Percentiles rank a stretch among this genome's conserved stretches.
Conservation (phyloP, 441 rosid species). For the Kokia cookei region DNA sequence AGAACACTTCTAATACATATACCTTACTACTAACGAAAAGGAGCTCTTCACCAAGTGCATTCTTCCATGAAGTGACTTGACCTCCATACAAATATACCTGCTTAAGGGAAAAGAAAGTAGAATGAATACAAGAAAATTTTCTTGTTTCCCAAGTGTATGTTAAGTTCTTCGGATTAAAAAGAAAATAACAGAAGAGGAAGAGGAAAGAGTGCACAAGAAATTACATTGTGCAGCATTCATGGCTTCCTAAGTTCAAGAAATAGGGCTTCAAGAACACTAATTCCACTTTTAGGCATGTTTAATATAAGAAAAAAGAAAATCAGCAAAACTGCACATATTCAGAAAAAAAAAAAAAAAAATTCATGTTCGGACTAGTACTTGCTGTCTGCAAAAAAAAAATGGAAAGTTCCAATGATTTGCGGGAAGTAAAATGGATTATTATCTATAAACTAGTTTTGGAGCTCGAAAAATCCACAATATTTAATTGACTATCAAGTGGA, state of each 20-base stretch:
- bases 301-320: neutral
- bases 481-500: neutral
- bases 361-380: neutral
- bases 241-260: neutral
- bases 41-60: conserved; percentile 48
- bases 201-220: neutral
- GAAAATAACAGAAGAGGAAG: neutral
- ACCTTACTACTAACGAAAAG: conserved; percentile 69
- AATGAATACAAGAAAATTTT: neutral
- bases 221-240: neutral
- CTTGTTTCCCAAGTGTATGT: neutral
- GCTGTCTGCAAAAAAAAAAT: neutral
- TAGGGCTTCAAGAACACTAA: neutral
- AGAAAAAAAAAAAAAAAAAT: neutral
- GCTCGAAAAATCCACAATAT: neutral
- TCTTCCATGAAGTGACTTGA: conserved; percentile 72
- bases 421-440: neutral
- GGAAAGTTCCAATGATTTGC: neutral
- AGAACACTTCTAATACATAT: neutral
- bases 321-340: neutral
- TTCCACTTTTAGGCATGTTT: neutral
- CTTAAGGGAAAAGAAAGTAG: neutral
- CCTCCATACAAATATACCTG: conserved; percentile 63
- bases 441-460: neutral
- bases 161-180: neutral